A percentile compares a stretch with the other conserved stretches of the same genome.
These are phyloP conservation scores for Podila verticillata DNA, from an alignment of 192 early-diverging fungal genomes.

Conservation along the genomic window DNA sequence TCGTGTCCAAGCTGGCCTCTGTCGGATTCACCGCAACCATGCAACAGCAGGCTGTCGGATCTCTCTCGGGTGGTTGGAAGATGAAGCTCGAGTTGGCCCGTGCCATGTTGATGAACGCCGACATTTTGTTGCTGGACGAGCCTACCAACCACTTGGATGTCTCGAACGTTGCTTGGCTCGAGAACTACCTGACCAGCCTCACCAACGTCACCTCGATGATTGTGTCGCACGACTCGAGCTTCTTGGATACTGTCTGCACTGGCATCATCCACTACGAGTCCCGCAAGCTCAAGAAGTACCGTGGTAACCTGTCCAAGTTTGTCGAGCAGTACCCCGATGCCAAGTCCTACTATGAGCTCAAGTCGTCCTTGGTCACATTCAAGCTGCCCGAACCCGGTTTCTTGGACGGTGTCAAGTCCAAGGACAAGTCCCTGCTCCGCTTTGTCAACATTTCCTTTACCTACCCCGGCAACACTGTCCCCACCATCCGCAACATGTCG, in stretches of 20 bases:
- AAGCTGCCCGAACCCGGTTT: slow-evolving; percentile 77
- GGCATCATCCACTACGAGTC: slow-evolving; percentile 87
- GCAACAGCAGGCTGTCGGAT: slow-evolving; percentile 71
- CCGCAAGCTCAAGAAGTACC: slow-evolving; percentile 80
- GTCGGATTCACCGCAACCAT: slow-evolving; percentile 76
- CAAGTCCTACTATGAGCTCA: slow-evolving; percentile 81
- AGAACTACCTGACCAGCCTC: slow-evolving; percentile 76
- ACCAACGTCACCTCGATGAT: slow-evolving; percentile 84
- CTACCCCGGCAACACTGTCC: slow-evolving; percentile 73
- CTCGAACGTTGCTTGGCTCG: slow-evolving; percentile 63
- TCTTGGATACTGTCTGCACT: slow-evolving; percentile 84
- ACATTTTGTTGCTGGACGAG: slow-evolving; percentile 86
- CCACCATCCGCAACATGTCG: slow-evolving; percentile 68
- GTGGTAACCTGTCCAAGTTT: slow-evolving; percentile 83
- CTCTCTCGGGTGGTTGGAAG: slow-evolving; percentile 88
- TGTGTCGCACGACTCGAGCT: slow-evolving; percentile 88
- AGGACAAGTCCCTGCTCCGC: slow-evolving; percentile 77
- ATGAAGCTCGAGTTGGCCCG: slow-evolving; percentile 91
- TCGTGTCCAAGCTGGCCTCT: slow-evolving; percentile 55
- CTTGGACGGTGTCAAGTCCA: slow-evolving; percentile 77
- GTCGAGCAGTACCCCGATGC: slow-evolving; percentile 81
- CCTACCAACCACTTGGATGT: slow-evolving; percentile 89
- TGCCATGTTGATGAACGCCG: slow-evolving; percentile 87
- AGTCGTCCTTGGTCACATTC: slow-evolving; percentile 70
- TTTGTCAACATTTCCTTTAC: slow-evolving; percentile 74